These are phyloP conservation scores for Dothidotthia symphoricarpi DNA, from an alignment of 2,329 filamentous ascomycete species.

Conservation along the genomic window DNA sequence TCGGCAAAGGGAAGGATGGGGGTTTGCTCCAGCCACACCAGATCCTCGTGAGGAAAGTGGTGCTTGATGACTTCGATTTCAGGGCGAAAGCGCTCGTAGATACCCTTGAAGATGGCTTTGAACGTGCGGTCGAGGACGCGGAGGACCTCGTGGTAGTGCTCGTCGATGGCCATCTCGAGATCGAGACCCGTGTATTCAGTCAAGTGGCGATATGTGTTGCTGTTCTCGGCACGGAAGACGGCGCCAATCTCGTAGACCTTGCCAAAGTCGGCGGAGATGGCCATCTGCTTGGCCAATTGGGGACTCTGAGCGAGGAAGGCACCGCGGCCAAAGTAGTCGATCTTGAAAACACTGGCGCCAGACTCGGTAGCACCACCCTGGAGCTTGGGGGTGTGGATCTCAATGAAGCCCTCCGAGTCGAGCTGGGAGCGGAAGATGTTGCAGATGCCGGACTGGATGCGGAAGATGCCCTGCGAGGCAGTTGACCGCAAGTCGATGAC, in stretches of 20 bases:
- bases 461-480: conserved; percentile 82
- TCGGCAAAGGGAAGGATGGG: conserved; percentile 78
- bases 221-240: conserved; percentile 92
- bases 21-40: conserved; percentile 84
- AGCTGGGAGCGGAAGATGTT: conserved; percentile 76
- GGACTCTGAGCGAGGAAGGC: conserved; percentile 91
- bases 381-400: conserved; percentile 91
- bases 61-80: conserved; percentile 79
- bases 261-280: conserved; percentile 83
- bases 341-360: conserved; percentile 84
- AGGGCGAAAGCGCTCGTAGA: conserved; percentile 66
- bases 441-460: conserved; percentile 76
- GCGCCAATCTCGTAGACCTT: conserved; percentile 86
- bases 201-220: conserved; percentile 90
- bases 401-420: conserved; percentile 75
- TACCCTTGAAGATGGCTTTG: conserved; percentile 72
- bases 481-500: conserved; percentile 84
- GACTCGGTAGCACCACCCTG: conserved; percentile 89
- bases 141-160: conserved; percentile 86
- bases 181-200: conserved; percentile 94
- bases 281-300: conserved; percentile 90
- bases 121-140: conserved; percentile 74
- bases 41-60: conserved; percentile 81
- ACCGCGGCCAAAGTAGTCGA: conserved; percentile 84
- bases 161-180: conserved; percentile 86